Evolutionary conservation across 2,329 filamentous ascomycete genomes (phyloP), one percentile per base, ranked within the genome.

Genomic region (Trichoderma atrobrunneum): DNA sequence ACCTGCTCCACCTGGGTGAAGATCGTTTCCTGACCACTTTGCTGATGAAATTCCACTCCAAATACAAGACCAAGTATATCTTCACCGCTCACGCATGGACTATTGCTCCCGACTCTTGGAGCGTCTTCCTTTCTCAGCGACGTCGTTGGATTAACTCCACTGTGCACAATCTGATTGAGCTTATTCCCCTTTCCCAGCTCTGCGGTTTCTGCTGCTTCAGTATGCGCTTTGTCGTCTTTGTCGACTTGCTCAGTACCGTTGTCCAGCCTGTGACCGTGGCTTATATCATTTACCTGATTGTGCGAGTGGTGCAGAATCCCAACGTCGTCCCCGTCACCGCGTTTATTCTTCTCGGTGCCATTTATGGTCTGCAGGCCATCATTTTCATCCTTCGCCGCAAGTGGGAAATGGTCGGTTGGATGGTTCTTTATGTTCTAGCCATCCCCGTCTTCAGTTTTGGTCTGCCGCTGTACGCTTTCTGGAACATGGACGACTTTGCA

Each of bases 351-450:
- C 88, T 99, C 11, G 96, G 89, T 78, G 95, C 93, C n/a, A 96
- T 99, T 77, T 99, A 98, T 81, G 96, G 96, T 89, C 85, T 99
- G 16, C 96, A 99, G 79, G 95, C 93, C 57, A 91, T 98, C 79
- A 98, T 99, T 81, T 99, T 99, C 85, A 97, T 98, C 78, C 79
- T 98, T 71, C 92, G 94, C 72, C 92, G 95, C 78, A 98, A 98
- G 85, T 99, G 96, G 96, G 95, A 99, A 81, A 98, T 98, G 95
- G 92, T 99, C 76, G 96, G 95, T 43, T 99, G 96, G 96, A 98
- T 99, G 94, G 87, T 99, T 76, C 90, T 99, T 74, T 99, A 99
- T 82, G 89, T 99, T 73, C 74, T 96, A 34, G 95, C 96, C 70
- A 92, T 97, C 74, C 95, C 95, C 0, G 89, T 99, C 75, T 99